phyloP scores from a whole-genome alignment of 208 protist genomes.

The Crithidia fasciculata region DNA sequence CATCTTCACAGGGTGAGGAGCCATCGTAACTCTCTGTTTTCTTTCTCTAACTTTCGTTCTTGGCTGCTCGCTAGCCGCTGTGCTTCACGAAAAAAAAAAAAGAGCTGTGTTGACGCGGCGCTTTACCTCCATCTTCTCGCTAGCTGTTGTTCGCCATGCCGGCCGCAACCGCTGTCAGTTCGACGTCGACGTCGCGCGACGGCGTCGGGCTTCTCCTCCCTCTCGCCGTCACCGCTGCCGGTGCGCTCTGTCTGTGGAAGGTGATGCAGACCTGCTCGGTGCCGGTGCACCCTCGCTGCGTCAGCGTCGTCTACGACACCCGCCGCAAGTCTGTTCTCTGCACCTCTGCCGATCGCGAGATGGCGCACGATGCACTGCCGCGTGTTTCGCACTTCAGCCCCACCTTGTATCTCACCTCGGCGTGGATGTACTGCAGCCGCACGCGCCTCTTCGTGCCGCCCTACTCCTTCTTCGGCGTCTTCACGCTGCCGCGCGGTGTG shows the following conservation, averaged over 20 bases:
- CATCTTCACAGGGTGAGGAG: no score
- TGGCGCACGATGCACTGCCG: constrained; percentile 34
- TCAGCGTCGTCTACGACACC: constrained; percentile 88
- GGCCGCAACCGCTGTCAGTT: background rate
- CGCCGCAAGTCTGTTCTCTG: constrained; percentile 66
- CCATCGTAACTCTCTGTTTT: no score
- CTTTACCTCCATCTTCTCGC: no score
- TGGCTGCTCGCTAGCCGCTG: no score
- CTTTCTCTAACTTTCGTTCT: no score
- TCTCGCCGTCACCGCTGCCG: constrained; percentile 41
- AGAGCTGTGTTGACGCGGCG: no score
- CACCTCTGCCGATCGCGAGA: constrained; percentile 67
- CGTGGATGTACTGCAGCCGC: constrained; percentile 53
- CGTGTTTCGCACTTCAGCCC: constrained; percentile 60
- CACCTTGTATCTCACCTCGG: constrained; percentile 51
- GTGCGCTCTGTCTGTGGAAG: constrained; percentile 57
- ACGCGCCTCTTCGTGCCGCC: constrained; percentile 64
- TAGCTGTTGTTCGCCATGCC: background rate
- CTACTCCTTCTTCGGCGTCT: constrained; percentile 75
- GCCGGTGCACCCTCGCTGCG: constrained; percentile 60
- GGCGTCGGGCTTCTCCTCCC: constrained; percentile 41
- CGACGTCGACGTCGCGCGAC: constrained; percentile 10
- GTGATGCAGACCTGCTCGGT: constrained; percentile 57
- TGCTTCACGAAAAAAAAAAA: no score
- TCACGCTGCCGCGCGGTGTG: constrained; percentile 70